These are phyloP conservation scores for Phytopythium oedochilum DNA, from an alignment of 352 stramenopile species.

Conservation along the genomic window DNA sequence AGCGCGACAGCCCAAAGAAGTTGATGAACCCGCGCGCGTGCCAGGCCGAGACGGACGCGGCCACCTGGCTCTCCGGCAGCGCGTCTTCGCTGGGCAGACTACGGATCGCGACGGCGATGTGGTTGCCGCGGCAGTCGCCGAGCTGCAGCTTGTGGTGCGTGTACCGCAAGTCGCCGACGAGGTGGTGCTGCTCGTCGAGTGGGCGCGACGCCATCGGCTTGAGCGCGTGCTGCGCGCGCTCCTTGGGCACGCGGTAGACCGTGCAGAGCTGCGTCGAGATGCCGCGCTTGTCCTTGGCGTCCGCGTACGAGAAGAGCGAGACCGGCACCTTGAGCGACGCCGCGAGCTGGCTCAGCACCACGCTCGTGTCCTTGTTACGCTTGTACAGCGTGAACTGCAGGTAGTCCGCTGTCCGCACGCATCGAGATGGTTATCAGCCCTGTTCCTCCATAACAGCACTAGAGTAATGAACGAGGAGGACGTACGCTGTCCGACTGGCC, in stretches of 20 bases:
- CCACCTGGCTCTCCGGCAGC: slow-evolving; percentile 16
- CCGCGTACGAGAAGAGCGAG: slow-evolving; percentile 88
- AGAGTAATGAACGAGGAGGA: background rate
- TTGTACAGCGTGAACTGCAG: slow-evolving; percentile 96
- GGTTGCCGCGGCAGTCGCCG: slow-evolving; percentile 90
- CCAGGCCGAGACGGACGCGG: slow-evolving; percentile 42
- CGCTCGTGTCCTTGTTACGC: slow-evolving; percentile 93
- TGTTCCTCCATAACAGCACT: no score
- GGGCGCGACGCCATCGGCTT: slow-evolving; percentile 25
- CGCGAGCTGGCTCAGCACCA: slow-evolving; percentile 73
- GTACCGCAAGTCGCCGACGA: slow-evolving; percentile 92
- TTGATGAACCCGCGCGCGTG: slow-evolving; percentile 91
- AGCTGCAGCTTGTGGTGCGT: slow-evolving; percentile 78
- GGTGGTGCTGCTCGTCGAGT: slow-evolving; percentile 74
- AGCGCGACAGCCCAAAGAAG: slow-evolving; percentile 96
- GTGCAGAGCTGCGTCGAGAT: slow-evolving; percentile 96
- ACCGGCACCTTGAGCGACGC: slow-evolving; percentile 61
- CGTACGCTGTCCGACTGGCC: slow-evolving; percentile 69
- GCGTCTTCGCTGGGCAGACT: slow-evolving; percentile 69
- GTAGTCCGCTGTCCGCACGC: slow-evolving; percentile 76
- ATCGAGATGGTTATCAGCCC: slow-evolving; percentile 2
- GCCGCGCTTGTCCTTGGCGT: slow-evolving; percentile 96
- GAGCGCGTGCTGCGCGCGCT: slow-evolving; percentile 47
- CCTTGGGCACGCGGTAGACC: slow-evolving; percentile 66
- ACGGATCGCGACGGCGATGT: slow-evolving; percentile 91